Base-by-base conservation (phyloP, 768 basidiomycete species). In the Leccinum uliginosum region DNA sequence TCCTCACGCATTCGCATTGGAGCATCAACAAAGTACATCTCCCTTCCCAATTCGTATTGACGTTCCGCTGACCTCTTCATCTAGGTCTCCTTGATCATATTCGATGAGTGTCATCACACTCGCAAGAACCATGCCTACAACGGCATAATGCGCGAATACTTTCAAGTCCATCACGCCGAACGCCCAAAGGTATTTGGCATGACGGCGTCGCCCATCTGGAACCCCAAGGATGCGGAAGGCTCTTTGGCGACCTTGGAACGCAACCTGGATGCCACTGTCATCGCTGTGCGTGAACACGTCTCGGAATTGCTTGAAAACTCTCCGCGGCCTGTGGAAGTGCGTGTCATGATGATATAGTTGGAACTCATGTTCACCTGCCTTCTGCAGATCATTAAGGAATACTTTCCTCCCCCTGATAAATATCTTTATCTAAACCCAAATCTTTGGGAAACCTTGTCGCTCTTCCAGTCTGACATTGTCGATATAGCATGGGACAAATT, bases 181-280 rank as follows among this genome's bases (percentile, higher is more conserved):
- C 77, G 87, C n/a, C 89, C 91, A 10, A 92, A 89, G 67, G 78
- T 96, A n/a, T 91, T 95, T 58, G 93, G 93, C 3, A 89, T 96
- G 86, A 95, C 93, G 0, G 93, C 93, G 0, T 93, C 90, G 17
- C 93, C 93, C 0, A 84, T 93, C 24, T 92, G 88, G 87, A 89
- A 90, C 59, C 78, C 83, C 12, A 86, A 82, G 59, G 81, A 91
- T 52, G 83, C 90, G 0, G 69, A 74, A 19, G 80, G 79, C 23
- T 88, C 89, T 3, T 73, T 95, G 19, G 66, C 74, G 21, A 76
- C 76, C 0, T 74, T 93, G 3, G 90, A 94, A 68, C 73, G 75
- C 44, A 91, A 87, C 62, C 62, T 93, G 69, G 80, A 91, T 68
- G 80, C 89, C 19, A 87, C 83, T 57, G 83, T 92, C 23, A 79